Base-by-base conservation (phyloP, 2,329 filamentous ascomycete genomes). In the Colletotrichum sidae region DNA sequence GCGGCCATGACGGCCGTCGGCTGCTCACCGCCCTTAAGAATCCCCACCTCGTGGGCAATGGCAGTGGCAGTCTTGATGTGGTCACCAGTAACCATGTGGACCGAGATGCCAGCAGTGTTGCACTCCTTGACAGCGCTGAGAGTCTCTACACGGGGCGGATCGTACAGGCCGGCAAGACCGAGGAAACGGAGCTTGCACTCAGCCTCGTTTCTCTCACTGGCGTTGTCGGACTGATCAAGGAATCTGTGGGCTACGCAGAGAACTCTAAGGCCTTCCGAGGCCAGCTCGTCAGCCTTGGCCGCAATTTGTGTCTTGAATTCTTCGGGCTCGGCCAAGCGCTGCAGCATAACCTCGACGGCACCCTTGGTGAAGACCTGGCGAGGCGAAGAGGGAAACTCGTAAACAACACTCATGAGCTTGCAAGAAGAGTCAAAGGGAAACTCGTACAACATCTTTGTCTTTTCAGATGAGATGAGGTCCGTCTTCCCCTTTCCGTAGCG, bases 391-490 rank as follows among this genome's bases (percentile, higher is more conserved):
- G 73, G 74, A 47, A 71, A 75, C 8, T 75, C 75, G 47, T 90
- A 92, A 35, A 92, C 84, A 53, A 92, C 90, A 42, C 88, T 90
- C 90, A 93, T 93, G 64, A 89, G 85, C 79, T 93, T 93, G 76
- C 90, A 86, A 42, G 87, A 86, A 0, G 90, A 92, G 73, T 93
- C 90, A 71, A 93, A 93, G 2, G 90, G 90, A 58, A 90, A 90
- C 71, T 93, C 91, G 2, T 87, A 84, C 9, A 91, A 71, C 49
- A 89, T 77, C 44, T 77, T 75, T 60, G 83, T 81, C 33, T 74
- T 70, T n/a, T 76, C 76, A 25, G 75, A 73, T 54, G 64, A 65
- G 54, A 67, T 13, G 51, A 67, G 47, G 4, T 78, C 74, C 1
- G 76, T 72, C 72, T 84, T 84, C 55, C 79, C 82, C 65, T 83